Percentiles rank a stretch among this genome's conserved stretches.
These are phyloP conservation scores for Beta vulgaris DNA, from an alignment of 148 eudicot species.

Conservation along the genomic window DNA sequence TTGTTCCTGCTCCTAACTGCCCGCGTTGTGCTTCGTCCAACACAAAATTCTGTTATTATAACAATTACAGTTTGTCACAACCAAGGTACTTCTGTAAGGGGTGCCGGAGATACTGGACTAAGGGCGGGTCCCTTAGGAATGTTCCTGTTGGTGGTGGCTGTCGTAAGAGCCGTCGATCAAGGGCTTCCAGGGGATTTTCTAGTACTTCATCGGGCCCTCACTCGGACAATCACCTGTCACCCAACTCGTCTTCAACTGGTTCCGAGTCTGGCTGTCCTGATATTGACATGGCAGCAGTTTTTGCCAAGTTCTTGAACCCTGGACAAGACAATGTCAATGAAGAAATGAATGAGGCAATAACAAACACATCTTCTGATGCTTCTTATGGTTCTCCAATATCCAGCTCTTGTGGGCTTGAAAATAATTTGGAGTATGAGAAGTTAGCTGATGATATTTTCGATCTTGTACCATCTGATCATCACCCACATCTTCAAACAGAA, in stretches of 20 bases:
- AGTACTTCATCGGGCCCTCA: conserved; percentile 1
- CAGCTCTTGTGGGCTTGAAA: conserved; percentile 28
- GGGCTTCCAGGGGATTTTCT: conserved; percentile 20
- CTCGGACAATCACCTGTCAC: background rate
- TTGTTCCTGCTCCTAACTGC: conserved; percentile 34
- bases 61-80: conserved; percentile 45
- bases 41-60: conserved; percentile 49
- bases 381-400: conserved; percentile 33
- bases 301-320: conserved; percentile 62
- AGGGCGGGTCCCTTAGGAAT: conserved; percentile 40
- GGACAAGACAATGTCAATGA: conserved; percentile 14
- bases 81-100: conserved; percentile 49
- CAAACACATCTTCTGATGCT: conserved; percentile 36
- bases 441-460: conserved; percentile 32
- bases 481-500: conserved; percentile 25
- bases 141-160: conserved; percentile 46
- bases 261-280: conserved; percentile 28
- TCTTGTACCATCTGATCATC: conserved; percentile 24
- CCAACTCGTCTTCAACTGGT: conserved; percentile 12
- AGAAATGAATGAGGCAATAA: conserved; percentile 18
- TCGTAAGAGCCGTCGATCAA: conserved; percentile 37
- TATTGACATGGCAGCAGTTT: conserved; percentile 79
- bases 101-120: conserved; percentile 46
- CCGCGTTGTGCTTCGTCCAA: conserved; percentile 44
- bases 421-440: conserved; percentile 25